Percentiles rank a stretch among this genome's conserved stretches.
phyloP scores from a whole-genome alignment of 2,329 filamentous ascomycete genomes.

The Arthrobotrys entomopaga region DNA sequence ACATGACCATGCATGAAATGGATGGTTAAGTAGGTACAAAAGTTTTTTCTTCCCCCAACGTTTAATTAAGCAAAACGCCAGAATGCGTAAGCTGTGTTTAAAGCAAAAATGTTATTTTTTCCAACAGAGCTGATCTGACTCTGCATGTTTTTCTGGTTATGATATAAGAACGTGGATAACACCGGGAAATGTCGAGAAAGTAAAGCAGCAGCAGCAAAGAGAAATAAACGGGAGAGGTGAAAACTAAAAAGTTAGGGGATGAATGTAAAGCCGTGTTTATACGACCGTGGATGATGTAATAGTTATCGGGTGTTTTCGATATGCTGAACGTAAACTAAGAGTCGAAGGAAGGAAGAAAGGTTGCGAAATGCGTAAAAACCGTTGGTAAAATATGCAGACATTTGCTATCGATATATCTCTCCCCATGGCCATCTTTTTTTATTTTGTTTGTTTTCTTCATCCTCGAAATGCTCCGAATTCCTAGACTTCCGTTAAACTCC shows the following conservation, averaged over 20 bases:
- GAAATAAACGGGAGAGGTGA: conserved; percentile 2
- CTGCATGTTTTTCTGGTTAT: conserved; percentile 6
- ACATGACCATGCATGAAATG: conserved; percentile 16
- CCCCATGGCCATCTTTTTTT: neutral
- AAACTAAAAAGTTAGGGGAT: conserved; percentile 4
- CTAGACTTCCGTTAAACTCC: conserved; percentile 17
- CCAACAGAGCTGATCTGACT: neutral
- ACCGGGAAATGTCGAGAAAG: conserved; percentile 35
- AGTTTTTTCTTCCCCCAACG: neutral
- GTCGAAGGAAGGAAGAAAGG: neutral
- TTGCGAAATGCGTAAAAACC: neutral
- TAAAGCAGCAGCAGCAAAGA: neutral
- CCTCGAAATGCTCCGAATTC: conserved; percentile 26
- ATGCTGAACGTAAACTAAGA: no score
- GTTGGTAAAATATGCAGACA: conserved; percentile 23
- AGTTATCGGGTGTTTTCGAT: no score
- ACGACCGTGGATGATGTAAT: neutral
- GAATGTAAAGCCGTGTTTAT: no score
- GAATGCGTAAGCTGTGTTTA: no score
- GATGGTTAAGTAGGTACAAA: conserved; percentile 8
- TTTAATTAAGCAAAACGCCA: no score
- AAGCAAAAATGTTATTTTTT: no score
- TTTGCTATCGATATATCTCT: no score
- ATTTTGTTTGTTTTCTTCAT: conserved; percentile 12
- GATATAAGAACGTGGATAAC: conserved; percentile 32